Base-by-base conservation (phyloP, 2,329 filamentous ascomycete species). In the Raffaelea albimanens region DNA sequence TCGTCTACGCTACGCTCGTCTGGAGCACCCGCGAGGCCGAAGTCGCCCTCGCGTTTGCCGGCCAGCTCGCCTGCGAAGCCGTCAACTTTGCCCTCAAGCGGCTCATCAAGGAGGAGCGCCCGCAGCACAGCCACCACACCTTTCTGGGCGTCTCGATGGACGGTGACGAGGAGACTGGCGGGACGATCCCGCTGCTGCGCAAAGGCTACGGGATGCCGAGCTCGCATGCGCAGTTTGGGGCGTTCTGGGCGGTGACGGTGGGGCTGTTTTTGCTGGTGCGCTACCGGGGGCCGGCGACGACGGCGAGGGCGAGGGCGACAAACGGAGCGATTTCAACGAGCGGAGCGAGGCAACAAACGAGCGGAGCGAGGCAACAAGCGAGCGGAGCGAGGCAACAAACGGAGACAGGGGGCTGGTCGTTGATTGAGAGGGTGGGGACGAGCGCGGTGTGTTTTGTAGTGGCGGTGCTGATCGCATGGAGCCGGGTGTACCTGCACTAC, bases 171-270 rank as follows among this genome's bases (percentile, higher is more conserved):
- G 22, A 23, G 14, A 5, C 16, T 31, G 13, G 29, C 29, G 23
- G 20, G 19, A 29, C 18, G 9, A 18, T 23, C 19, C 43, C 47
- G 25, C 51, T 50, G 5, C 42, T 52, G 29, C 52, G 43, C 18
- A 43, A 45, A 19, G 93, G 93, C 54, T 98, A 98, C 62, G 94
- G 93, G 57, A 98, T 98, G 94, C 93, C 93, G 46, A 76, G 71
- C 53, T 96, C 90, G 34, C 93, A 98, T 67, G 86, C 93, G 9
- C 93, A 98, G 69, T 98, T 96, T 63, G 85, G 91, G 52, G 78
- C 85, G 48, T 98, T 88, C 71, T 97, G 95, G 76, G 84, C 87
- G 49, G 69, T 95, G 49, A 93, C 86, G 52, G 69, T 97, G 50
- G 73, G 80, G 21, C 72, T 98, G 19, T 97, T 97, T 69, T 75